Base-by-base conservation (phyloP, 345 rosid genomes). In the Citrus mangshanensis region DNA sequence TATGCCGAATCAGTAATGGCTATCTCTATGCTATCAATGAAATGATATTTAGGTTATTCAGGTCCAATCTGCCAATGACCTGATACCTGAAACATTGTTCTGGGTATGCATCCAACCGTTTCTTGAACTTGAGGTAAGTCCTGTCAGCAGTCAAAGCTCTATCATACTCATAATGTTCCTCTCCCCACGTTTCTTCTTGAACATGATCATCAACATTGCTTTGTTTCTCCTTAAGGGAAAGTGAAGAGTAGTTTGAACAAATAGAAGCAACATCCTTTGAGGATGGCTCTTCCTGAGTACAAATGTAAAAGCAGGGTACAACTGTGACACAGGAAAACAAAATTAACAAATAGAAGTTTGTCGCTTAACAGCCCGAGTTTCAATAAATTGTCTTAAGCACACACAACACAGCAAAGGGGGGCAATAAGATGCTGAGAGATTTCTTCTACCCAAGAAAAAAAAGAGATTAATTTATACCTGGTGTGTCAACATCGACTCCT, bases 1-100 rank as follows among this genome's bases (percentile, higher is more conserved):
- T 25, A 68, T 55, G 1, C 73, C 66, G 4, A 55, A 72, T 51
- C 22, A 58, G 56, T 22, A 73, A 14, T 24, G 16, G 28, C 40
- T 49, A 28, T 59, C 13, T 5, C 40, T n/a, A 40, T 4, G 75
- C 19, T 32, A 32, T 58, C 60, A 27, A 7, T 42, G 62, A 14
- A 21, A 37, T 67, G 16, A 69, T 75, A 72, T 74, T 51, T 72
- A 56, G 54, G 42, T 25, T 46, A 35, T 27, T 68, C 19, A 24
- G 10, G 22, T 75, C 34, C 19, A 35, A 58, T 35, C 16, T 28
- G 37, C 8, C 4, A 64, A 68, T 64, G 74, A 42, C 25, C 61
- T n/a, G 55, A 77, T 79, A 96, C 99, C 98, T 90, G 89, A 94
- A 92, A 88, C 99, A 94, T 76, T 96, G 99, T 59, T 93, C 88